Evolutionary conservation across 805 yeast species (phyloP), one percentile per base, ranked within the genome.

Genomic region (Zygosaccharomyces siamensis): DNA sequence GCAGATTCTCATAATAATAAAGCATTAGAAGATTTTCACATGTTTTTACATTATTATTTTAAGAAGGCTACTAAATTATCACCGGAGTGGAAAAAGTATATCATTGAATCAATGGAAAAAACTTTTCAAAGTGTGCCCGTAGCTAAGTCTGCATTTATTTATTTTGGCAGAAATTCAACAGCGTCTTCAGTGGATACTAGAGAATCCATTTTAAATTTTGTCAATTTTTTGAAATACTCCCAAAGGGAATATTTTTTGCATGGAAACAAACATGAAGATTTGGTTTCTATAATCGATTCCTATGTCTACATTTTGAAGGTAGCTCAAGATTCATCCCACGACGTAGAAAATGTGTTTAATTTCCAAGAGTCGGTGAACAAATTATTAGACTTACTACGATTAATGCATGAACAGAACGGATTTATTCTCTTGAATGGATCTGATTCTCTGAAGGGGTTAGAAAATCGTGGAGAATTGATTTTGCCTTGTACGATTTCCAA

Each of bases 91-190:
- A 51, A 54, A 8, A 50, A 43, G 5, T 63, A 62, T 53, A 62
- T 67, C 14, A 62, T 64, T 8, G 46, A 53, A 3, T 72, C 76
- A 1, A 64, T 76, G 44, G 58, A 65, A 12, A 71, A 67, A 42
- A 75, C 81, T 0, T 78, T 77, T 49, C 82, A 77, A 55, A 75
- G 72, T 35, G 64, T 61, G 20, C 51, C 48, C 5, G 66, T 71
- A 37, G 61, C 64, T 37, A 68, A 57, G 52, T 60, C 63, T 50
- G 74, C 72, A 49, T 71, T 66, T 56, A 62, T 48, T 54, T 68
- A 68, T 51, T 68, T 63, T n/a, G 46, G 51, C 1, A 48, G 53
- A 12, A 47, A 46, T 18, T 43, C 57, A 5, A 54, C 57, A 23
- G 20, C 31, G 0, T 55, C 59, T 1, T 67, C 67, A 39, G 49